Percentiles rank a stretch among this genome's conserved stretches.
Conservation (phyloP, 1,284 basidiomycete species). For the Fomitiporia mediterranea region DNA sequence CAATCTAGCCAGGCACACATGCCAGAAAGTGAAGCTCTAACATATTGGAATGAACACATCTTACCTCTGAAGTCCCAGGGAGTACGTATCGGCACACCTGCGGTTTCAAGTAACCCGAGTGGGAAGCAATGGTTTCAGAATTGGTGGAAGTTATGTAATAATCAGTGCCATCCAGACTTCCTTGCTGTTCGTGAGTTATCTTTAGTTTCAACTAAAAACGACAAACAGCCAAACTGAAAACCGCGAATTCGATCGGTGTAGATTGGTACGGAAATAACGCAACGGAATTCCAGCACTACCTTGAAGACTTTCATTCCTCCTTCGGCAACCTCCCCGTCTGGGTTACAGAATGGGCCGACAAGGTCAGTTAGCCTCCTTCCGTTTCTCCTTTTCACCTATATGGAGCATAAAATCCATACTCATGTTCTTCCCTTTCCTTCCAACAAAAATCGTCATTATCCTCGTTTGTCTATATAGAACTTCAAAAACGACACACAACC, state of each 20-base stretch:
- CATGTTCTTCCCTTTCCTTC: too few species aligned
- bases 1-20: constrained; percentile 32
- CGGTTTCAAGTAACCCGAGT: constrained; percentile 34
- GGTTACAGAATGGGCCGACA: constrained; percentile 41
- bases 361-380: constrained; percentile 24
- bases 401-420: too few species aligned
- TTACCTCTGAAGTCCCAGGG: constrained; percentile 33
- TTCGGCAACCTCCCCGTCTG: constrained; percentile 35
- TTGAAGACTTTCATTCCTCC: constrained; percentile 37
- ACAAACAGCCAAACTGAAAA: too few species aligned
- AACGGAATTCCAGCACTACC: constrained; percentile 34
- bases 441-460: too few species aligned
- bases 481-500: constrained; percentile 34
- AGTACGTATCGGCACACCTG: constrained; percentile 37
- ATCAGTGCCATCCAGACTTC: constrained; percentile 39
- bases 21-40: constrained; percentile 28
- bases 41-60: constrained; percentile 32
- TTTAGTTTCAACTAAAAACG: background rate
- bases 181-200: constrained; percentile 34
- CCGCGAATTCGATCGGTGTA: too few species aligned
- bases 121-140: constrained; percentile 40
- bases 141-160: constrained; percentile 34
- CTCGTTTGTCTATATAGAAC: constrained; percentile 26
- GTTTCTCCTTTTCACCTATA: background rate
- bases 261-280: constrained; percentile 40